A percentile compares a stretch with the other conserved stretches of the same genome.
Evolutionary conservation across 805 yeast species (phyloP).

Genomic region (Yamadazyma ubonensis): DNA sequence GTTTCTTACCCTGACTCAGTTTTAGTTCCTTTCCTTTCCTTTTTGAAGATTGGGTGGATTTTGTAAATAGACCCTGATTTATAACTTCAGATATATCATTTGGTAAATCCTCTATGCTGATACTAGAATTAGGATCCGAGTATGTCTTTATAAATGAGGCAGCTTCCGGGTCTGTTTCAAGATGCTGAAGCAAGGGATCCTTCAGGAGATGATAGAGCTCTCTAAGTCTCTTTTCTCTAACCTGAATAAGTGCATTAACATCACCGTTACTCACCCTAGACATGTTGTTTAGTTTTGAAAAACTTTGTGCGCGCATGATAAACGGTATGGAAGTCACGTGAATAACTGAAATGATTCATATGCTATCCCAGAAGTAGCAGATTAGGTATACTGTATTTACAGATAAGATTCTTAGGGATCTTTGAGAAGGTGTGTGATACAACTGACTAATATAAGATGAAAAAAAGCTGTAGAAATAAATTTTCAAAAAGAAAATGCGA

Average conservation of each 20-base stretch:
- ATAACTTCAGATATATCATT: background rate
- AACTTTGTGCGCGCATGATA: conserved; percentile 19
- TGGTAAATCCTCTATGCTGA: conserved; percentile 10
- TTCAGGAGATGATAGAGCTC: conserved; percentile 18
- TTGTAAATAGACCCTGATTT: conserved; percentile 1
- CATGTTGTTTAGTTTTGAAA: conserved; percentile 5
- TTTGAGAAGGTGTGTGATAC: no score
- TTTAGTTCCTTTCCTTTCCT: background rate
- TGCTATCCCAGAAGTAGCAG: no score
- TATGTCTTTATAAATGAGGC: conserved; percentile 1
- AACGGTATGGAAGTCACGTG: conserved; percentile 25
- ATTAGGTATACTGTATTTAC: no score
- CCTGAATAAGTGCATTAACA: conserved; percentile 1
- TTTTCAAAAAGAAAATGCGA: conserved; percentile 40
- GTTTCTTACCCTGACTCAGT: conserved; percentile 5
- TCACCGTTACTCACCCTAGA: conserved; percentile 2
- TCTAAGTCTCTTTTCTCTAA: conserved; percentile 15
- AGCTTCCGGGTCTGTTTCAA: conserved; percentile 8
- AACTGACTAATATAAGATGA: no score
- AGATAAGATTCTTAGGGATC: no score
- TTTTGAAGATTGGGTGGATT: conserved; percentile 4
- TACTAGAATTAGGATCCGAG: background rate
- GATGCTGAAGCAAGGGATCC: conserved; percentile 19
- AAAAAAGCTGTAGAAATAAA: background rate
- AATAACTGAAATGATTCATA: background rate